Conservation (phyloP, 768 basidiomycete species). For the Russula vinacea region DNA sequence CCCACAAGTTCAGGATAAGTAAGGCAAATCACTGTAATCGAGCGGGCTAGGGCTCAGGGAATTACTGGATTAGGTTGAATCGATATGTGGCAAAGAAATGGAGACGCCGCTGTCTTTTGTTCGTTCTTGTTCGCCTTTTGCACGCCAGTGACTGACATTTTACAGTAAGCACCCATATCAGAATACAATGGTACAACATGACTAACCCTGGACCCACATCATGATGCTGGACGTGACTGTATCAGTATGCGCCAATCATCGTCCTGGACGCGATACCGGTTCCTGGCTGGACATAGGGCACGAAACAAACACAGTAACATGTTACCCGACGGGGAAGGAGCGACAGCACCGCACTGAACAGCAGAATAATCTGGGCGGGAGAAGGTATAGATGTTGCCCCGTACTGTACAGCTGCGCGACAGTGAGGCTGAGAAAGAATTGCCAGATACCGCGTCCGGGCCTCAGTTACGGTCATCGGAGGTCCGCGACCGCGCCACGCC, state of each 20-base stretch:
- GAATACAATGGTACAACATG: neutral
- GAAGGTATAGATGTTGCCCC: too few relatives aligned
- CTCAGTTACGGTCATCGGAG: too few relatives aligned
- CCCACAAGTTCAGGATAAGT: neutral
- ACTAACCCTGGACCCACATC: neutral
- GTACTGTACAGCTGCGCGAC: too few relatives aligned
- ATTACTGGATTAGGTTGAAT: neutral
- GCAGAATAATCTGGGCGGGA: neutral
- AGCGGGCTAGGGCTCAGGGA: neutral
- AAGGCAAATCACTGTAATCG: neutral
- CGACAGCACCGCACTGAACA: neutral
- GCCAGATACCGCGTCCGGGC: too few relatives aligned
- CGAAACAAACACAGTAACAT: neutral
- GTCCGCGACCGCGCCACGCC: neutral
- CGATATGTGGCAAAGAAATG: neutral
- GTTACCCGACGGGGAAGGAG: neutral
- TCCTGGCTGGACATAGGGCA: neutral
- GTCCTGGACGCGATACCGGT: neutral
- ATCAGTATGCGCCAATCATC: neutral
- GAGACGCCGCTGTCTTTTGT: neutral
- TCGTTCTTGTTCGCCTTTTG: constrained; percentile 13
- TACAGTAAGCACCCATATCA: neutral
- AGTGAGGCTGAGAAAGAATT: too few relatives aligned
- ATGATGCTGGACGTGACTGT: neutral
- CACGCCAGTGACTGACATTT: neutral